Evolutionary conservation across 192 early-diverging fungal species (phyloP), one percentile per base, ranked within the genome.

Genomic region (Cladochytrium replicatum): DNA sequence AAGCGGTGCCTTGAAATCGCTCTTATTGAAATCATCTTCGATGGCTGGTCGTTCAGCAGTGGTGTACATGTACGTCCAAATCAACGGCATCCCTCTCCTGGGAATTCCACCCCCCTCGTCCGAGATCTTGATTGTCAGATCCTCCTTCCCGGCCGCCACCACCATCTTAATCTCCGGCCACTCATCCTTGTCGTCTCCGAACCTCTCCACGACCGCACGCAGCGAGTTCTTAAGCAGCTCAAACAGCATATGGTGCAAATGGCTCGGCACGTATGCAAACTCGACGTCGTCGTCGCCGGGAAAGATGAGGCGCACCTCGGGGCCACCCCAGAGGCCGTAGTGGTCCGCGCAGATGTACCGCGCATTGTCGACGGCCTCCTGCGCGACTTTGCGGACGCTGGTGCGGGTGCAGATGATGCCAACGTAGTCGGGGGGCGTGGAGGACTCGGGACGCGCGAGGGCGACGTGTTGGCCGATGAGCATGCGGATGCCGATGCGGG

Each of bases 401-500:
- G 90, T 94, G 47, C 75, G 75, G 5, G 91, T 94, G 66, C 90
- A 91, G 48, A 97, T 94, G 43, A 97, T 87, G 31, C 93, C 93
- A 0, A 93, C 91, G 50, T 89, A 92, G 60, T 88, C 80, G 27
- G 60, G 65, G 74, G 67, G n/a, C 64, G 58, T 6, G 77, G 80
- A 25, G 68, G n/a, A n/a, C n/a, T n/a, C n/a, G n/a, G n/a, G n/a
- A n/a, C 54, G 49, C 26, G 61, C 4, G 27, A 71, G 54, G 3
- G 64, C 54, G 15, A 75, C 62, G 28, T 61, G 71, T 58, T 67
- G 77, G 61, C 87, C 93, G 54, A 97, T 91, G 42, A 97, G 74
- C 87, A 94, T 91, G 42, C 93, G 84, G 60, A 97, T 94, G n/a
- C 93, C 93, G 51, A 97, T 97, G 43, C 93, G 86, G 23, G 87